Evolutionary conservation across 148 eudicot species (phyloP), one percentile per base, ranked within the genome.

Genomic region (Rhododendron simsii): DNA sequence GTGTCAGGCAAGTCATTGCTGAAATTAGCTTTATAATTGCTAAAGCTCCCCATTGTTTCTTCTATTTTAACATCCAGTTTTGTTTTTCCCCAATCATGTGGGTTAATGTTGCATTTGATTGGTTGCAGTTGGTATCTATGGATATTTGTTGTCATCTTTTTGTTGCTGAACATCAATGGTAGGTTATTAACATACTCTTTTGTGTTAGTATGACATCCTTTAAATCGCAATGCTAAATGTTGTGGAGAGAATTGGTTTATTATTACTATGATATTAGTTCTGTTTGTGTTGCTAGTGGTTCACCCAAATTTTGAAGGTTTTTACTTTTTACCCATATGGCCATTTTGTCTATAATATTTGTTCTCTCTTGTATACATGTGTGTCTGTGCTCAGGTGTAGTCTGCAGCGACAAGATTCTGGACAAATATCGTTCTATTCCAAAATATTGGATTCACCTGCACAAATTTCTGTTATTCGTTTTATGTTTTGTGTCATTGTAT

Each of bases 101-200:
- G 48, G 48, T 18, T 28, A n/a, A 55, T 76, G 71, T 78, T 37
- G 26, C 45, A 44, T 69, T 86, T 88, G 35, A 71, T 65, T 87
- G 71, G 57, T 83, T 94, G 94, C 98, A 97, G 99, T 89, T 97
- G 98, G 99, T 95, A 95, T 90, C 91, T 97, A 84, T 97, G 99
- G 99, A 15, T 95, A 67, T 97, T 95, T 63, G 98, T 92, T 87
- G 86, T 94, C 90, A 35, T 97, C 84, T 97, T 97, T 93, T 91
- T 97, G 92, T 87, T 97, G 93, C 91, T 95, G 92, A 95, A 97
- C 81, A 85, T 97, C 51, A 79, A 89, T 81, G 99, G 99, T 97
- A 95, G 81, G 91, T 48, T 45, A 75, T n/a, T 45, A 0, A 45
- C 57, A 28, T 2, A 20, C 21, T 33, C 50, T 18, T 51, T 59